Conservation (phyloP, 805 yeast species). For the Priceomyces castillae region DNA sequence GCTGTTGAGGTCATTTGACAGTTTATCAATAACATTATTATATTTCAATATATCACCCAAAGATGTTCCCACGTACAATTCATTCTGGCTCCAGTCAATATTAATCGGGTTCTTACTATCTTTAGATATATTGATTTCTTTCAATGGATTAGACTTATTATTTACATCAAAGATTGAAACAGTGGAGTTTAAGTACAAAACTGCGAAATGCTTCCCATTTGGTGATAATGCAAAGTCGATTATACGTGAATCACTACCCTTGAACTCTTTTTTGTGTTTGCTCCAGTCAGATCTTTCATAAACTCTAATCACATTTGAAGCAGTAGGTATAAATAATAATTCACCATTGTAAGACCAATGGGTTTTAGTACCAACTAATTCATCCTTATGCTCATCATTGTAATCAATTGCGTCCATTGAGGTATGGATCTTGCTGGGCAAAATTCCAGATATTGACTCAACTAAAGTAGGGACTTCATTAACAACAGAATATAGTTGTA, state of each 20-base stretch:
- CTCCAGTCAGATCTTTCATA: constrained; percentile 41
- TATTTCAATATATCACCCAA: constrained; percentile 28
- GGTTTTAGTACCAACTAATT: constrained; percentile 49
- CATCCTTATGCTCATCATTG: constrained; percentile 42
- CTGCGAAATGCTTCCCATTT: constrained; percentile 58
- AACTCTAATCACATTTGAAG: constrained; percentile 44
- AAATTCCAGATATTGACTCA: constrained; percentile 39
- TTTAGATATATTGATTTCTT: constrained; percentile 12
- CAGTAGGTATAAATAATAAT: constrained; percentile 64
- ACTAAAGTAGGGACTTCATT: constrained; percentile 54
- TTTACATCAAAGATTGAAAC: constrained; percentile 56
- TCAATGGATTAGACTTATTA: constrained; percentile 25
- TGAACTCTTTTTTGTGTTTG: constrained; percentile 12
- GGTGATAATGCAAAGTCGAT: constrained; percentile 62
- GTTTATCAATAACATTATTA: constrained; percentile 6
- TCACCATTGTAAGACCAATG: constrained; percentile 75
- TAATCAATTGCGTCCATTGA: constrained; percentile 36
- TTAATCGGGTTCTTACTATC: constrained; percentile 30
- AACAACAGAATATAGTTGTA: constrained; percentile 53
- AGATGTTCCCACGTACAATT: constrained; percentile 42
- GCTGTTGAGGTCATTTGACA: constrained; percentile 8
- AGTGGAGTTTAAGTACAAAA: constrained; percentile 49
- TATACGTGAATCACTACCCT: constrained; percentile 21
- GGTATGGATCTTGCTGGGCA: constrained; percentile 36
- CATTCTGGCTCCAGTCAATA: constrained; percentile 24